A percentile compares a stretch with the other conserved stretches of the same genome.
phyloP scores from a whole-genome alignment of 225 moss, liverwort and hornwort species.

The Lunularia cruciata region DNA sequence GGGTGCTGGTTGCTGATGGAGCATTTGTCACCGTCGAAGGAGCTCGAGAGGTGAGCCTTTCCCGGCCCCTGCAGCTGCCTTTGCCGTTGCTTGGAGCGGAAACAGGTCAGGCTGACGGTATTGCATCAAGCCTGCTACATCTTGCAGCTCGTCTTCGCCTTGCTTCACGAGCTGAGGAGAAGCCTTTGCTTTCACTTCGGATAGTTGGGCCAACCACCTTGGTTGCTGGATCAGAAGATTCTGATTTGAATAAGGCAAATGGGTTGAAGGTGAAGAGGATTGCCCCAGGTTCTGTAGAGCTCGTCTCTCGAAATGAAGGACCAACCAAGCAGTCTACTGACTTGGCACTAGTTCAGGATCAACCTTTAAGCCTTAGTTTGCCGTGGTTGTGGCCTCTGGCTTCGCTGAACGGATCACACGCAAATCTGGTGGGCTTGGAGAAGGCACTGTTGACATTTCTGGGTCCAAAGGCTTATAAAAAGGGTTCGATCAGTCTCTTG shows the following conservation, averaged over 20 bases:
- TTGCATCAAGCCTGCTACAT: slow-evolving; percentile 67
- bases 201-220: slow-evolving; percentile 76
- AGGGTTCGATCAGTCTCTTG: slow-evolving; percentile 70
- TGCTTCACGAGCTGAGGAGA: slow-evolving; percentile 62
- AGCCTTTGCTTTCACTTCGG: slow-evolving; percentile 71
- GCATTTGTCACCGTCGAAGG: slow-evolving; percentile 75
- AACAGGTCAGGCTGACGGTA: slow-evolving; percentile 29
- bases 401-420: slow-evolving; percentile 60
- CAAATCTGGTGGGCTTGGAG: slow-evolving; percentile 66
- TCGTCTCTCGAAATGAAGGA: slow-evolving; percentile 48
- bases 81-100: slow-evolving; percentile 54
- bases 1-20: slow-evolving; percentile 79
- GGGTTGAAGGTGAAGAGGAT: slow-evolving; percentile 82
- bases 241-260: slow-evolving; percentile 44
- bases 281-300: slow-evolving; percentile 74
- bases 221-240: slow-evolving; percentile 51
- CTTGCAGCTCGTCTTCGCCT: slow-evolving; percentile 76
- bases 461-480: slow-evolving; percentile 60
- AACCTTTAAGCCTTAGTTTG: slow-evolving; percentile 23
- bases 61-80: slow-evolving; percentile 72
- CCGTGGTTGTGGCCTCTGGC: slow-evolving; percentile 80
- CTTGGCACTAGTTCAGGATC: slow-evolving; percentile 23
- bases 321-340: slow-evolving; percentile 12
- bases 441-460: slow-evolving; percentile 57
- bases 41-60: slow-evolving; percentile 85